These are phyloP conservation scores for Lactarius quietus DNA, from an alignment of 768 basidiomycete genomes.

Conservation along the genomic window DNA sequence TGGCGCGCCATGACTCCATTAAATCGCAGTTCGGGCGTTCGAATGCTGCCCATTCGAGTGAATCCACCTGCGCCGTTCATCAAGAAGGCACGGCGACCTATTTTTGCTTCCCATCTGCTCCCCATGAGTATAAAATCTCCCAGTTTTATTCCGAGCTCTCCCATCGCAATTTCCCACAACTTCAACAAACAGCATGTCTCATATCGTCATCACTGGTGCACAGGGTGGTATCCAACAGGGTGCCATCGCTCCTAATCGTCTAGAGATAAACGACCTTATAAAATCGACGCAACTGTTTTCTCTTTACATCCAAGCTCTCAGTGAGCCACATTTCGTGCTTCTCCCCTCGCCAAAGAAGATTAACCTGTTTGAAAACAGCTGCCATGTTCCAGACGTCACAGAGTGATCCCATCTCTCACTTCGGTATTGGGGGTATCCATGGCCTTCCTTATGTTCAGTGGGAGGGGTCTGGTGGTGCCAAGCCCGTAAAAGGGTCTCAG, in stretches of 20 bases:
- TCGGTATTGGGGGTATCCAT: conserved; percentile 49
- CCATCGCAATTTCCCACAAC: neutral
- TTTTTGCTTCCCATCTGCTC: too few relatives aligned
- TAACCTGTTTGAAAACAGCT: conserved; percentile 27
- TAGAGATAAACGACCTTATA: conserved; percentile 30
- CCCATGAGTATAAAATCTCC: conserved; percentile 2
- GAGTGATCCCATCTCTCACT: conserved; percentile 37
- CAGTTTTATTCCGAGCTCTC: neutral
- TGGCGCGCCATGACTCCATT: neutral
- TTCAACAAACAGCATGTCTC: conserved; percentile 18
- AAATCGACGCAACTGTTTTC: conserved; percentile 45
- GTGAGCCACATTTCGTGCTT: conserved; percentile 32
- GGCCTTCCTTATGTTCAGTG: conserved; percentile 46
- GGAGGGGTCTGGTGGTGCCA: conserved; percentile 38
- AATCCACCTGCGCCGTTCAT: neutral
- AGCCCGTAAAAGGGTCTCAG: conserved; percentile 28
- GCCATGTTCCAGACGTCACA: conserved; percentile 35
- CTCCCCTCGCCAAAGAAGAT: neutral
- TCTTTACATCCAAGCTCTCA: conserved; percentile 48
- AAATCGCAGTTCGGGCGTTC: neutral
- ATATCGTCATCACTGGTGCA: conserved; percentile 17
- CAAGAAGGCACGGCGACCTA: neutral
- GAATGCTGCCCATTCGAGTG: neutral
- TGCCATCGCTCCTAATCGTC: conserved; percentile 23
- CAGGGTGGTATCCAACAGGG: conserved; percentile 9